These are phyloP conservation scores for Pterulicium gracile DNA, from an alignment of 1,284 basidiomycete genomes.

Conservation along the genomic window DNA sequence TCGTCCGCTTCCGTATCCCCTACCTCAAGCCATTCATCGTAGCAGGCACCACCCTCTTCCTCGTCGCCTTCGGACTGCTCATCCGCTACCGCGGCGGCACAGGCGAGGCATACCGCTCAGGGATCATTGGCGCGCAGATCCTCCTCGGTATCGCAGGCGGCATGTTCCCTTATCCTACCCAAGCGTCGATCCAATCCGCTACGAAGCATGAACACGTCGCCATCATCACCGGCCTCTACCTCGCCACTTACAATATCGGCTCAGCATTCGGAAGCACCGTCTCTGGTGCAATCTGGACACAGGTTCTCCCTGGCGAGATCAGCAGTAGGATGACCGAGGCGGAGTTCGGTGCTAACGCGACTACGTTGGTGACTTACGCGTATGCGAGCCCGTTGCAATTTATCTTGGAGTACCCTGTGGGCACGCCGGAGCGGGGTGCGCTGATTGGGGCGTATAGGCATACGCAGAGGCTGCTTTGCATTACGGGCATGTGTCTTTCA, in stretches of 20 bases:
- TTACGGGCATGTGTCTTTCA: constrained; percentile 9
- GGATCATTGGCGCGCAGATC: constrained; percentile 26
- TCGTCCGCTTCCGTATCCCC: constrained; percentile 20
- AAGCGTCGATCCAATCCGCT: constrained; percentile 24
- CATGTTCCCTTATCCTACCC: constrained; percentile 26
- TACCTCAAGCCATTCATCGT: constrained; percentile 23
- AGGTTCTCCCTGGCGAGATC: constrained; percentile 20
- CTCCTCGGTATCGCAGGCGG: constrained; percentile 26
- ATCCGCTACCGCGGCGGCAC: constrained; percentile 25
- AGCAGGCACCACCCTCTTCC: constrained; percentile 19
- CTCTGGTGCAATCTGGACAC: constrained; percentile 29
- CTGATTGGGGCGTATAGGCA: constrained; percentile 10
- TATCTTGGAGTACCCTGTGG: constrained; percentile 18
- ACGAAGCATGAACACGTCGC: constrained; percentile 27
- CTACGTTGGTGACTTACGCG: constrained; percentile 18
- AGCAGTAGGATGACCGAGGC: constrained; percentile 16
- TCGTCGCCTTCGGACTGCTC: constrained; percentile 27
- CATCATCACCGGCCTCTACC: constrained; percentile 24
- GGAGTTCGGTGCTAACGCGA: neutral
- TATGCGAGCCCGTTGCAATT: constrained; percentile 21
- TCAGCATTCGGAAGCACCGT: constrained; percentile 24
- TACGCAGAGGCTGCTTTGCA: constrained; percentile 8
- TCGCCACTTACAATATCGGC: constrained; percentile 25
- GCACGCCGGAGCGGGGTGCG: constrained; percentile 20
- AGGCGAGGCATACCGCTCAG: constrained; percentile 14